Percentiles rank a stretch among this genome's conserved stretches.
phyloP scores from a whole-genome alignment of 768 basidiomycete genomes.

The Hygrocybe punicea region DNA sequence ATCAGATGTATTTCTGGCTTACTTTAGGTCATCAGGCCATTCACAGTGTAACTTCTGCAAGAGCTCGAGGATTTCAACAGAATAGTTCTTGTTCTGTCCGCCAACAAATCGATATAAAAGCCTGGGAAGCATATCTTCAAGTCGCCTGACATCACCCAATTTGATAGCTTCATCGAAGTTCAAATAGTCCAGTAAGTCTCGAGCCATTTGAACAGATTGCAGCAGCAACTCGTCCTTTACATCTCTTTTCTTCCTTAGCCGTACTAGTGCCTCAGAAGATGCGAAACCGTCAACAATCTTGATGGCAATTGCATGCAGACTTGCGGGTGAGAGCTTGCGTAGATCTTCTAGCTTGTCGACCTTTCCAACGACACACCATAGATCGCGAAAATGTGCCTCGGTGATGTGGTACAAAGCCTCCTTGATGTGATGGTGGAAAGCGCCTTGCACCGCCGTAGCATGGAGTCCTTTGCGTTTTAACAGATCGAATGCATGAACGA shows the following conservation, averaged over 20 bases:
- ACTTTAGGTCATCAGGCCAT: constrained; percentile 32
- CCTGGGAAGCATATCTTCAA: constrained; percentile 33
- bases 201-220: constrained; percentile 34
- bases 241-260: constrained; percentile 22
- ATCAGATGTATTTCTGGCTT: constrained; percentile 2
- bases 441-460: constrained; percentile 23
- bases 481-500: constrained; percentile 32
- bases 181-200: constrained; percentile 38
- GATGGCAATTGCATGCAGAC: constrained; percentile 26
- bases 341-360: constrained; percentile 28
- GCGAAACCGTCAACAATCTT: constrained; percentile 26
- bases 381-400: constrained; percentile 36
- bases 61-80: constrained; percentile 32
- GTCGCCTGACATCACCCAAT: constrained; percentile 35
- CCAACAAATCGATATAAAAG: constrained; percentile 35
- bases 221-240: constrained; percentile 22
- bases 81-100: constrained; percentile 34
- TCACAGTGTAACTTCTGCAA: constrained; percentile 29
- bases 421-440: constrained; percentile 6
- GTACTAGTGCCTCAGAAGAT: constrained; percentile 23
- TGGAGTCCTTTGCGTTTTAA: constrained; percentile 30
- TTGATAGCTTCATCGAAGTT: constrained; percentile 34
- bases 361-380: constrained; percentile 28
- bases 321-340: constrained; percentile 18
- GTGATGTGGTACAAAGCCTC: constrained; percentile 36